phyloP scores from a whole-genome alignment of 2,329 filamentous ascomycete species.

The Aspergillus uvarum region DNA sequence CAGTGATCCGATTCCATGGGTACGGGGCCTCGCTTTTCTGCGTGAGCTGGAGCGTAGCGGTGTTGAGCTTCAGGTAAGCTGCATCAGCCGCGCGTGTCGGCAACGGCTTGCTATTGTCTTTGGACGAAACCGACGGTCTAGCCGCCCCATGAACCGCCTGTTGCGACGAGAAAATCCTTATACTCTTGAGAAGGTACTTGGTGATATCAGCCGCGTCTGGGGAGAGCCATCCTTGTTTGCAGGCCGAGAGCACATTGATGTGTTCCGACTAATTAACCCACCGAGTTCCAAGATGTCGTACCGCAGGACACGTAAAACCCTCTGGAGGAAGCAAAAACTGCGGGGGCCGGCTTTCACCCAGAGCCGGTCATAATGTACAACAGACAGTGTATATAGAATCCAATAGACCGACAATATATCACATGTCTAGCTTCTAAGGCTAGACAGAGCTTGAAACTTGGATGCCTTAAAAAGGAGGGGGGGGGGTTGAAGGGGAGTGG shows the following conservation, averaged over 20 bases:
- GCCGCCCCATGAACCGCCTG: constrained; percentile 35
- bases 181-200: constrained; percentile 28
- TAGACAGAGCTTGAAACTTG: too few species aligned
- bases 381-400: neutral
- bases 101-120: constrained; percentile 41
- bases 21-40: constrained; percentile 42
- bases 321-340: constrained; percentile 1
- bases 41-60: constrained; percentile 39
- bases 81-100: constrained; percentile 35
- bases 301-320: constrained; percentile 5
- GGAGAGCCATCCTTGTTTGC: constrained; percentile 32
- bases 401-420: too few species aligned
- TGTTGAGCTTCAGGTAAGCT: constrained; percentile 30
- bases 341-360: constrained; percentile 2
- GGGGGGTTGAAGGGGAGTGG: too few species aligned
- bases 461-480: too few species aligned
- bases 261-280: constrained; percentile 19
- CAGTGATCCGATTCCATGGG: constrained; percentile 37
- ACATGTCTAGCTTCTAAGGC: too few species aligned
- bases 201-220: constrained; percentile 38
- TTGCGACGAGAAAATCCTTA: constrained; percentile 40
- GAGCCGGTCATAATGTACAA: neutral
- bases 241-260: constrained; percentile 21
- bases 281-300: constrained; percentile 5
- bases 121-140: constrained; percentile 31